A percentile compares a stretch with the other conserved stretches of the same genome.
Conservation (phyloP, 1,139 yeast genomes). For the Suhomyces maxii region DNA sequence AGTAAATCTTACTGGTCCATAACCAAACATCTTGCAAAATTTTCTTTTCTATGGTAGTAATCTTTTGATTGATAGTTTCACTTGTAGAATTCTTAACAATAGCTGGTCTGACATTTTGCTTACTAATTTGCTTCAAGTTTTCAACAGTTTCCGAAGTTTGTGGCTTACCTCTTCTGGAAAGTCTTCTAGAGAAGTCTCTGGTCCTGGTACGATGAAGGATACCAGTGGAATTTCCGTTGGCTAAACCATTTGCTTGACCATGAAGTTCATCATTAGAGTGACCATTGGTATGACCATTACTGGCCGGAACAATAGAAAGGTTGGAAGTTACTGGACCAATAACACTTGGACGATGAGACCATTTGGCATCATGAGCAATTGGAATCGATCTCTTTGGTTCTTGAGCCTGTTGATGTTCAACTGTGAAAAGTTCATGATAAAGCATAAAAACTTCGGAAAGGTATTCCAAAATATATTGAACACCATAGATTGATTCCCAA, state of each 20-base stretch:
- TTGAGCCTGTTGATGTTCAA: slow-evolving; percentile 19
- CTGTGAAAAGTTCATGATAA: slow-evolving; percentile 55
- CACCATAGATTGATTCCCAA: slow-evolving; percentile 63
- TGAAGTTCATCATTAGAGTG: neutral
- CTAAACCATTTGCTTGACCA: neutral
- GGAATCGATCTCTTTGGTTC: slow-evolving; percentile 8
- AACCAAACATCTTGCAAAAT: slow-evolving; percentile 71
- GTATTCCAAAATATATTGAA: slow-evolving; percentile 59
- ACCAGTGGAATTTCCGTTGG: slow-evolving; percentile 1
- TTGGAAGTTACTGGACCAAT: slow-evolving; percentile 30
- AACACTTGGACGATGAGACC: slow-evolving; percentile 53
- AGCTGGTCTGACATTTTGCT: neutral
- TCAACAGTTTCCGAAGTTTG: slow-evolving; percentile 1
- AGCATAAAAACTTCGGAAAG: slow-evolving; percentile 66
- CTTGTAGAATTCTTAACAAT: neutral
- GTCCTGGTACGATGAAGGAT: neutral
- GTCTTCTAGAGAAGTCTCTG: slow-evolving; percentile 6
- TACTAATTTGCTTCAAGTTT: slow-evolving; percentile 3
- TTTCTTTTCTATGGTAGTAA: slow-evolving; percentile 15
- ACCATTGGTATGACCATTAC: neutral
- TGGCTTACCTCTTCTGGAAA: slow-evolving; percentile 3
- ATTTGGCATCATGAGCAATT: slow-evolving; percentile 23
- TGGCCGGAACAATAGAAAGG: neutral
- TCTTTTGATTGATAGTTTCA: neutral
- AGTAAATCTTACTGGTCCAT: slow-evolving; percentile 67